A percentile compares a stretch with the other conserved stretches of the same genome.
Evolutionary conservation across 2,329 filamentous ascomycete genomes (phyloP).

Genomic region (Graphiopsis chlorocephala): DNA sequence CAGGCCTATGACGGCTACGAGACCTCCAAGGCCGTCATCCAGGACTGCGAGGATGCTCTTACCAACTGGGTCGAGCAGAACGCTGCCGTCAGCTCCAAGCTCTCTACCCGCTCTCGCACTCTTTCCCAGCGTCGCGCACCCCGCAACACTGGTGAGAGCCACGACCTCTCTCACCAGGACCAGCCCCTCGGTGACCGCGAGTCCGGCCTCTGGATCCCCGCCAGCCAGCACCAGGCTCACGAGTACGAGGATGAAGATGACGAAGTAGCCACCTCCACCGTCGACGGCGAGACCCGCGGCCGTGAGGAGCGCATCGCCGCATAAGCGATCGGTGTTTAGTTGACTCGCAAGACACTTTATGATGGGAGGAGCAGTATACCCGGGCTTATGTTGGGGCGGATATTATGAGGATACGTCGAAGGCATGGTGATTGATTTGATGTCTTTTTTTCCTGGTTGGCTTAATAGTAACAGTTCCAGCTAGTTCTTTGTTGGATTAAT

Average conservation of each 20-base stretch:
- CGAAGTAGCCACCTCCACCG: constrained; percentile 54
- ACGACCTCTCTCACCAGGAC: constrained; percentile 82
- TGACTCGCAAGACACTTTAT: constrained; percentile 3
- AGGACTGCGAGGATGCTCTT: constrained; percentile 95
- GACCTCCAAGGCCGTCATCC: constrained; percentile 96
- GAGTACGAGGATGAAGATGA: constrained; percentile 65
- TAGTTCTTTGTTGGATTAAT: constrained; percentile 4
- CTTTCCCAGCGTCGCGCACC: constrained; percentile 79
- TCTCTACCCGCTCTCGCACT: constrained; percentile 82
- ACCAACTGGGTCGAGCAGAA: constrained; percentile 96
- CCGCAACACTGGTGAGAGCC: constrained; percentile 64
- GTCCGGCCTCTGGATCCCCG: constrained; percentile 76
- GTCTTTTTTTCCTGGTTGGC: constrained; percentile 3
- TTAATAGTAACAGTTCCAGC: constrained; percentile 6
- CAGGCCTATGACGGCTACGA: constrained; percentile 97
- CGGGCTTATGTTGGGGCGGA: background rate
- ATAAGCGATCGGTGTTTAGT: constrained; percentile 1
- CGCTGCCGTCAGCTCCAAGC: constrained; percentile 80
- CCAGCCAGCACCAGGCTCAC: constrained; percentile 62
- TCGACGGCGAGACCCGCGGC: constrained; percentile 43
- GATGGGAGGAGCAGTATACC: constrained; percentile 12
- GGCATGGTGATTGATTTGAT: constrained; percentile 8
- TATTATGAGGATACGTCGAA: background rate
- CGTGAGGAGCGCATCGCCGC: constrained; percentile 44
- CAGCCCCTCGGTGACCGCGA: constrained; percentile 70